Evolutionary conservation across 306 rosid species (phyloP), one percentile per base, ranked within the genome.

Genomic region (Spatholobus suberectus): DNA sequence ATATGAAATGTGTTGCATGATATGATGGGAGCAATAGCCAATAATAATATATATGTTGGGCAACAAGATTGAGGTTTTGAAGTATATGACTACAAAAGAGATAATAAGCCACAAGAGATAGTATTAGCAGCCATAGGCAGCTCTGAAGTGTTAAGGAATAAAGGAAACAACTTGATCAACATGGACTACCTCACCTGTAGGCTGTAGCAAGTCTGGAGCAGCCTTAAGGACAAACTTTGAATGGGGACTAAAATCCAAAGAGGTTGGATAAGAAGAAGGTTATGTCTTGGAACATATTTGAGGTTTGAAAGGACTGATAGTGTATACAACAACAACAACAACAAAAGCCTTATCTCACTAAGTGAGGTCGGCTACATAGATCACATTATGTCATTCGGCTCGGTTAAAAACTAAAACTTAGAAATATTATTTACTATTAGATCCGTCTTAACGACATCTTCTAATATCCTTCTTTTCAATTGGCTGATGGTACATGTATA

Each of bases 111-210:
- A 57, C 54, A 23, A 14, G 14, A 75, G 54, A 41, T 59, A 40
- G 29, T 17, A n/a, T n/a, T n/a, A n/a, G n/a, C n/a, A 26, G 59
- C 58, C 49, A 14, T 65, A 18, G 15, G 65, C 35, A 46, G 20
- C 38, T 65, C n/a, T 18, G 32, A 78, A 66, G n/a, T n/a, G n/a
- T n/a, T n/a, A n/a, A n/a, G n/a, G 38, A 65, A 65, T 32, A 20
- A 34, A 6, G 67, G 66, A 67, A 77, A 65, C 63, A 46, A 63
- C 47, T 63, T 4, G 72, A 29, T 44, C 7, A 62, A 44, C 24
- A 63, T 65, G 82, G 82, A 77, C 74, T 63, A 77, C 43, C 0
- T 47, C 73, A 77, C 43, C 0, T 47, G 38, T 27, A 18, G 34
- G 21, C 1, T 43, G 59, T 44, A 29, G 38, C 23, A 77, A 62